Percentiles rank a stretch among this genome's conserved stretches.
Conservation (phyloP, 129 eudicot genomes). For the Gnaphalium uliginosum region DNA sequence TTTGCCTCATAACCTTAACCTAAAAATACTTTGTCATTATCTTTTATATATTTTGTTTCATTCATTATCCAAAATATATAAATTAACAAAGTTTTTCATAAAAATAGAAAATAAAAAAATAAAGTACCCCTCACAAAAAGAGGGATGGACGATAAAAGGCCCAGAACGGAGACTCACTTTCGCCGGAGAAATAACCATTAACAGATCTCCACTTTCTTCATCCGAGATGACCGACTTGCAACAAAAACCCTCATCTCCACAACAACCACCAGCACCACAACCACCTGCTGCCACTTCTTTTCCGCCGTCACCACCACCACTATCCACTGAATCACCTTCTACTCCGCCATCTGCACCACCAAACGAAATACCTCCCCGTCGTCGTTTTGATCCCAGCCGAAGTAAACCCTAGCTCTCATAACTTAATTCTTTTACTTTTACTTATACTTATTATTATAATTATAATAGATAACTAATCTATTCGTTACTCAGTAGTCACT, state of each 20-base stretch:
- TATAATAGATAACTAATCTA: not conserved
- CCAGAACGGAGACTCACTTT: no score
- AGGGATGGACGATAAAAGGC: no score
- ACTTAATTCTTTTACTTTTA: not conserved
- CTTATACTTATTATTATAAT: not conserved
- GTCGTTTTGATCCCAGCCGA: slow-evolving; percentile 42
- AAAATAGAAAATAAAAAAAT: no score
- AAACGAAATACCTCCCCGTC: slow-evolving; percentile 13
- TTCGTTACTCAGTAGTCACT: not conserved
- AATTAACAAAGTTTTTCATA: no score
- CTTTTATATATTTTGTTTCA: no score
- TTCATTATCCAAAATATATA: no score
- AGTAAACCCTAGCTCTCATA: slow-evolving; percentile 26
- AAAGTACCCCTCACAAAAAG: no score
- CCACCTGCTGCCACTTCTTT: not conserved
- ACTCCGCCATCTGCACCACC: slow-evolving; percentile 27
- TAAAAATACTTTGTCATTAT: no score
- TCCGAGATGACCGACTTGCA: not conserved
- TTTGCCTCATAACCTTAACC: no score
- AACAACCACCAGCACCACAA: not conserved
- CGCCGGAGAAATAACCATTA: no score
- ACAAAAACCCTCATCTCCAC: not conserved
- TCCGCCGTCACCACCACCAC: slow-evolving; percentile 13
- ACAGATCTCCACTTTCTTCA: not conserved
- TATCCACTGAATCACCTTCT: slow-evolving; percentile 27